Percentiles rank a stretch among this genome's conserved stretches.
phyloP scores from a whole-genome alignment of 768 basidiomycete species.

The Pholiota molesta region DNA sequence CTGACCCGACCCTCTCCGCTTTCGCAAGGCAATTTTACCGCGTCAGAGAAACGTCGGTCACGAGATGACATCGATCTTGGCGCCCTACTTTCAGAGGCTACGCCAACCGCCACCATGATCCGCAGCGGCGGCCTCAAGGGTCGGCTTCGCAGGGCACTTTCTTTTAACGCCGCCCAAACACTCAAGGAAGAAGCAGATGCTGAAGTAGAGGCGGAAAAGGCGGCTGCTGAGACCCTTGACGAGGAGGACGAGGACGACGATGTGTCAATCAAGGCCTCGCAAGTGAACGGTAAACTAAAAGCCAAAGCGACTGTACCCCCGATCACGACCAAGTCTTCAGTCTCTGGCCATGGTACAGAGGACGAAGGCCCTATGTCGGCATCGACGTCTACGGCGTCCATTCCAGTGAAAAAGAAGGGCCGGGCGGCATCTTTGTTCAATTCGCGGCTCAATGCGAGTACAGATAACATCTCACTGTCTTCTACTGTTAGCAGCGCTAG shows the following conservation, averaged over 20 bases:
- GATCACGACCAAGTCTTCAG: slow-evolving; percentile 24
- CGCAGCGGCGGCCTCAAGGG: slow-evolving; percentile 78
- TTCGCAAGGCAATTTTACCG: slow-evolving; percentile 65
- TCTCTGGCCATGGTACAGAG: slow-evolving; percentile 31
- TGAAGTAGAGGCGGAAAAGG: slow-evolving; percentile 30
- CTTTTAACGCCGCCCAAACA: slow-evolving; percentile 51
- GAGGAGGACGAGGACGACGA: slow-evolving; percentile 48
- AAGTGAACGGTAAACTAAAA: slow-evolving; percentile 36
- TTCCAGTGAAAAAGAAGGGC: slow-evolving; percentile 66
- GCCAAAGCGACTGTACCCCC: slow-evolving; percentile 33
- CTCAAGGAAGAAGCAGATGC: slow-evolving; percentile 45
- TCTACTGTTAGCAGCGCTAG: slow-evolving; percentile 95
- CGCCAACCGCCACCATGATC: slow-evolving; percentile 39
- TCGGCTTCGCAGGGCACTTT: slow-evolving; percentile 71
- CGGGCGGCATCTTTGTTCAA: slow-evolving; percentile 84
- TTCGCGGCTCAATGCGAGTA: slow-evolving; percentile 43
- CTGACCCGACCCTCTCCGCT: slow-evolving; percentile 65
- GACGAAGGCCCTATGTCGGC: slow-evolving; percentile 45
- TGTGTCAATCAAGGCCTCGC: slow-evolving; percentile 51
- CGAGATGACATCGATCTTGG: slow-evolving; percentile 74
- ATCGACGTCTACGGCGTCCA: slow-evolving; percentile 52
- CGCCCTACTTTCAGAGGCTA: slow-evolving; percentile 49
- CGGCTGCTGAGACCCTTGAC: slow-evolving; percentile 21
- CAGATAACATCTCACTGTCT: slow-evolving; percentile 93
- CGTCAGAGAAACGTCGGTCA: slow-evolving; percentile 76